phyloP scores from a whole-genome alignment of 768 basidiomycete species.

The Boletus pseudo-olivaceus region DNA sequence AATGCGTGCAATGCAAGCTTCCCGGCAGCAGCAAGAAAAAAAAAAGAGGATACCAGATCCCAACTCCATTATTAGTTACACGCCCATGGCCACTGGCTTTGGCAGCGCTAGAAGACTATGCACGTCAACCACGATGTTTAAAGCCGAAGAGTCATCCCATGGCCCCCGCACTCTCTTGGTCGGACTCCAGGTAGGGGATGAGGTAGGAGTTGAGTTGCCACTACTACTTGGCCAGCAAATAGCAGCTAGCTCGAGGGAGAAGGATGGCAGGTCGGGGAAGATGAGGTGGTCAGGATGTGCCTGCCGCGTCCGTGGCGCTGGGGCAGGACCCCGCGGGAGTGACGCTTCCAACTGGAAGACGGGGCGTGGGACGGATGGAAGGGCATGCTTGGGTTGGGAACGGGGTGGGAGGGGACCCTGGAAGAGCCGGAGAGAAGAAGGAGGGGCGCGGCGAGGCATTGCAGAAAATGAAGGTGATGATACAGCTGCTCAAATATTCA shows the following conservation, averaged over 20 bases:
- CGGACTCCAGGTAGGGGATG: slow-evolving; percentile 18
- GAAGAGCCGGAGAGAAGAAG: slow-evolving; percentile 59
- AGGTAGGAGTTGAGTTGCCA: slow-evolving; percentile 6
- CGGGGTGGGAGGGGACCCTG: slow-evolving; percentile 62
- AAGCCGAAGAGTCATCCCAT: slow-evolving; percentile 55
- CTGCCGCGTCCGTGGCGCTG: slow-evolving; percentile 16
- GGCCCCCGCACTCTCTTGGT: slow-evolving; percentile 42
- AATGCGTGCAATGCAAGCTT: not conserved
- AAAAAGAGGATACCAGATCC: slow-evolving; percentile 1
- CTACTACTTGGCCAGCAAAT: slow-evolving; percentile 16
- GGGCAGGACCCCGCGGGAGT: slow-evolving; percentile 20
- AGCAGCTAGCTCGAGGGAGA: slow-evolving; percentile 20
- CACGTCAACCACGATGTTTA: slow-evolving; percentile 43
- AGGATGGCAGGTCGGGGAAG: slow-evolving; percentile 24
- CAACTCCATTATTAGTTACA: slow-evolving; percentile 5
- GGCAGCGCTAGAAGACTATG: slow-evolving; percentile 44
- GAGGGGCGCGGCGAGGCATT: slow-evolving; percentile 70
- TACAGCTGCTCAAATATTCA: not conserved
- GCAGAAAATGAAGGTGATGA: not conserved
- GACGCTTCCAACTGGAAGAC: slow-evolving; percentile 37
- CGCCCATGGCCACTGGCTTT: slow-evolving; percentile 39
- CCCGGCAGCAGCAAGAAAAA: slow-evolving; percentile 1
- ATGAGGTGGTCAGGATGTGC: slow-evolving; percentile 1
- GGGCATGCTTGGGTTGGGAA: slow-evolving; percentile 56
- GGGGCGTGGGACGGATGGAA: slow-evolving; percentile 65